phyloP scores from a whole-genome alignment of 495 filamentous ascomycete genomes.

The Lepidopterella palustris region DNA sequence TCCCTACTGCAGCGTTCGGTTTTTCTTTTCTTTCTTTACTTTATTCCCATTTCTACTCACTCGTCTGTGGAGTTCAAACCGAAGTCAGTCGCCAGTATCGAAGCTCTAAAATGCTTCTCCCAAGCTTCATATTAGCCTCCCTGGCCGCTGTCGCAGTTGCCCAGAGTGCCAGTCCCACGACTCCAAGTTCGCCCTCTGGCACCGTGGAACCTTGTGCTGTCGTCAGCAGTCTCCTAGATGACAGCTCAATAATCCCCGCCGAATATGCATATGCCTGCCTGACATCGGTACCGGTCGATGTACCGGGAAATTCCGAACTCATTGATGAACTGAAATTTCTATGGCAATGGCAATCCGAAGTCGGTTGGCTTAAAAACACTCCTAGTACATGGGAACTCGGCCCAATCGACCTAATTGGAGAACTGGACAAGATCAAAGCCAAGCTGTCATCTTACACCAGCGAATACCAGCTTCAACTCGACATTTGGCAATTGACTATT shows the following conservation, averaged over 20 bases:
- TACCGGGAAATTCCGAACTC: conserved; percentile 36
- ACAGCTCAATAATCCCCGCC: conserved; percentile 28
- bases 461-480: conserved; percentile 42
- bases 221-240: background rate
- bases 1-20: too few species aligned
- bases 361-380: conserved; percentile 38
- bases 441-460: conserved; percentile 35
- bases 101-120: background rate
- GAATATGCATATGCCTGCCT: conserved; percentile 41
- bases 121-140: background rate
- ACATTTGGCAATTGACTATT: conserved; percentile 38
- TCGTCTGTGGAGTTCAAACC: too few species aligned
- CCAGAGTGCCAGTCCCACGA: background rate
- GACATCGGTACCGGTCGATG: conserved; percentile 41
- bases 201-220: conserved; percentile 3
- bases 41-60: too few species aligned
- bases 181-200: background rate
- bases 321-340: conserved; percentile 40
- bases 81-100: background rate
- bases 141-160: background rate
- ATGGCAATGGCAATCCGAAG: conserved; percentile 42
- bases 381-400: conserved; percentile 42
- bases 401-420: conserved; percentile 39
- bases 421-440: conserved; percentile 35
- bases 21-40: too few species aligned